phyloP scores from a whole-genome alignment of 805 yeast genomes.

The Lipomyces sp. region DNA sequence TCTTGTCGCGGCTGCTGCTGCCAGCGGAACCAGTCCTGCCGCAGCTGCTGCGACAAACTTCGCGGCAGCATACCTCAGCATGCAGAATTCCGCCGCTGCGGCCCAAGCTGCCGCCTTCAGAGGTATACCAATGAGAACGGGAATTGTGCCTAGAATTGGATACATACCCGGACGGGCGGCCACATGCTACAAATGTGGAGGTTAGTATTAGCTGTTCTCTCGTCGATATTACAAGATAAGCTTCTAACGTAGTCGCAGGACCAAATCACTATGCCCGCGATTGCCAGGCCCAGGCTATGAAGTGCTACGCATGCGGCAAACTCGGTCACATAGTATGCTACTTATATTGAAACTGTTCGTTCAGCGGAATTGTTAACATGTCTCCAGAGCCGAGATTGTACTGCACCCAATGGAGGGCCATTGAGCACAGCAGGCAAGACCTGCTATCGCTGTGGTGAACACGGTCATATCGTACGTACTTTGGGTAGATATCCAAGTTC shows the following conservation, averaged over 20 bases:
- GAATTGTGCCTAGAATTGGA: conserved; percentile 29
- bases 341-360: neutral
- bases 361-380: neutral
- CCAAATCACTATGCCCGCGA: conserved; percentile 93
- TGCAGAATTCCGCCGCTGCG: conserved; percentile 35
- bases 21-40: conserved; percentile 33
- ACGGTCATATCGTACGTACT: conserved; percentile 79
- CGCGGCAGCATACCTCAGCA: conserved; percentile 40
- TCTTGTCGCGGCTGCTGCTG: conserved; percentile 35
- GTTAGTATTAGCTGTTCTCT: conserved; percentile 7
- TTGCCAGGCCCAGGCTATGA: conserved; percentile 70
- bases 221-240: neutral
- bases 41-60: conserved; percentile 36
- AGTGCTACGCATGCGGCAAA: conserved; percentile 90
- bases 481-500: neutral
- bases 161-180: conserved; percentile 42
- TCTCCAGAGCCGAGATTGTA: conserved; percentile 39
- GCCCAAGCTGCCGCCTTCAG: conserved; percentile 37
- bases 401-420: conserved; percentile 40
- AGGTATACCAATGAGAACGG: conserved; percentile 37
- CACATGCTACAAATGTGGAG: conserved; percentile 85
- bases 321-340: conserved; percentile 83
- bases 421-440: conserved; percentile 51
- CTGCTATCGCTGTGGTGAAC: conserved; percentile 70
- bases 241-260: conserved; percentile 47